Evolutionary conservation across 2,329 filamentous ascomycete genomes (phyloP).

Genomic region (Scedosporium aurantiacum): DNA sequence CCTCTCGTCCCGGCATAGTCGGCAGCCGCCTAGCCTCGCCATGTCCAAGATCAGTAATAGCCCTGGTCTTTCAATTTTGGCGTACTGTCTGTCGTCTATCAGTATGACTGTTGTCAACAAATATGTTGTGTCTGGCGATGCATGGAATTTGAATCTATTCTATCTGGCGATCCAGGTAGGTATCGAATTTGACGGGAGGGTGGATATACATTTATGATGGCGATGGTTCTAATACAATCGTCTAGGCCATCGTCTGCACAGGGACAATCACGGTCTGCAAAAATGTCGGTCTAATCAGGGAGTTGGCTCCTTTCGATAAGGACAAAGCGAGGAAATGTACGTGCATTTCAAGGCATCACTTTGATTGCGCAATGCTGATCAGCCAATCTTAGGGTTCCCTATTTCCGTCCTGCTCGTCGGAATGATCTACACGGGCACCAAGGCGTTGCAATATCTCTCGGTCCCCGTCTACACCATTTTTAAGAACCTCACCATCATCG

Average conservation of each 20-base stretch:
- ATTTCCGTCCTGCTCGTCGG: constrained; percentile 91
- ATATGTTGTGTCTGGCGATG: constrained; percentile 82
- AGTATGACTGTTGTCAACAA: constrained; percentile 99
- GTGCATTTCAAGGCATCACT: constrained; percentile 16
- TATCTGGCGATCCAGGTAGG: constrained; percentile 84
- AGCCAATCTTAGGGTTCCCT: constrained; percentile 68
- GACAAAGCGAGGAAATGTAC: constrained; percentile 89
- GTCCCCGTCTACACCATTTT: constrained; percentile 99
- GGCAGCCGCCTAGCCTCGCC: constrained; percentile 13
- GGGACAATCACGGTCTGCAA: constrained; percentile 75
- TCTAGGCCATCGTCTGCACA: constrained; percentile 79
- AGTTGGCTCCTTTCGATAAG: constrained; percentile 67
- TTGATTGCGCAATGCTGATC: constrained; percentile 1
- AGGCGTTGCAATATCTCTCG: constrained; percentile 90
- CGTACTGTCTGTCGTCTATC: constrained; percentile 94
- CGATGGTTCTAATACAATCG: constrained; percentile 11
- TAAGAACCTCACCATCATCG: constrained; percentile 98
- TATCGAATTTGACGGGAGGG: neutral
- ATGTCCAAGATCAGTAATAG: constrained; percentile 55
- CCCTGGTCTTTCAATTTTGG: constrained; percentile 67
- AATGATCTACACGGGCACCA: constrained; percentile 98
- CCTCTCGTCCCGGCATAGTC: constrained; percentile 18
- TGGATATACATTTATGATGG: neutral
- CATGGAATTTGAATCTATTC: constrained; percentile 96
- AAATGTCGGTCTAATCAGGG: constrained; percentile 69